Conservation (phyloP, 2,329 filamentous ascomycete genomes). For the Podosphaera fusca region DNA sequence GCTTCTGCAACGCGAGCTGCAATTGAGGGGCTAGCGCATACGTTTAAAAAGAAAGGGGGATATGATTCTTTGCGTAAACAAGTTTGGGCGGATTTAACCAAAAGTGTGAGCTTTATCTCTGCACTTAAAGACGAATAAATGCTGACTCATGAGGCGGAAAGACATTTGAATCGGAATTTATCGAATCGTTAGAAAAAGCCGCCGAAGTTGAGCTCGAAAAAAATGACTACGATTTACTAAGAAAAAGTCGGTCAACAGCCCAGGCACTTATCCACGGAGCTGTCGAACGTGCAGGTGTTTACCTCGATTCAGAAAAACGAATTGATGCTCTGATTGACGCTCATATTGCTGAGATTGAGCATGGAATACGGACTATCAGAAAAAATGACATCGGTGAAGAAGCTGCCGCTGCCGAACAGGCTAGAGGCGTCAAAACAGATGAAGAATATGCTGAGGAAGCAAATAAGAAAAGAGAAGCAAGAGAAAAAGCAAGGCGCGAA, state of each 20-base stretch:
- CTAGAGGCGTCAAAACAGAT: constrained; percentile 47
- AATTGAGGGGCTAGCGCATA: constrained; percentile 54
- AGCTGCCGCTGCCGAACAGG: constrained; percentile 38
- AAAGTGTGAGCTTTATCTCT: constrained; percentile 27
- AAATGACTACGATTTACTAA: constrained; percentile 47
- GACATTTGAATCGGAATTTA: constrained; percentile 48
- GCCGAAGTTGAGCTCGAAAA: constrained; percentile 53
- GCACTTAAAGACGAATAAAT: background rate
- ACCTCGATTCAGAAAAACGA: constrained; percentile 44
- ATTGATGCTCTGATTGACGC: constrained; percentile 44
- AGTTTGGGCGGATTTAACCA: constrained; percentile 51
- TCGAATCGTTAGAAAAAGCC: constrained; percentile 41
- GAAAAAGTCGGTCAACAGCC: constrained; percentile 50
- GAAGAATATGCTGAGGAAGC: constrained; percentile 50
- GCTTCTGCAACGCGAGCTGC: constrained; percentile 48
- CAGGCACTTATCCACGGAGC: constrained; percentile 57
- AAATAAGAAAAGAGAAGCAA: constrained; percentile 31
- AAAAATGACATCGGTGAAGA: constrained; percentile 45
- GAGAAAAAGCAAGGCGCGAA: constrained; percentile 37
- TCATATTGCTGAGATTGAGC: constrained; percentile 38
- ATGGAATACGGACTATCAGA: constrained; percentile 44
- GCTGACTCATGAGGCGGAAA: constrained; percentile 15
- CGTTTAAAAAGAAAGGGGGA: constrained; percentile 68
- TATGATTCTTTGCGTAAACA: constrained; percentile 60
- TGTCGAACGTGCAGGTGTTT: constrained; percentile 53